phyloP scores from a whole-genome alignment of 23 red algal genomes.

The Gracilariopsis chorda region DNA sequence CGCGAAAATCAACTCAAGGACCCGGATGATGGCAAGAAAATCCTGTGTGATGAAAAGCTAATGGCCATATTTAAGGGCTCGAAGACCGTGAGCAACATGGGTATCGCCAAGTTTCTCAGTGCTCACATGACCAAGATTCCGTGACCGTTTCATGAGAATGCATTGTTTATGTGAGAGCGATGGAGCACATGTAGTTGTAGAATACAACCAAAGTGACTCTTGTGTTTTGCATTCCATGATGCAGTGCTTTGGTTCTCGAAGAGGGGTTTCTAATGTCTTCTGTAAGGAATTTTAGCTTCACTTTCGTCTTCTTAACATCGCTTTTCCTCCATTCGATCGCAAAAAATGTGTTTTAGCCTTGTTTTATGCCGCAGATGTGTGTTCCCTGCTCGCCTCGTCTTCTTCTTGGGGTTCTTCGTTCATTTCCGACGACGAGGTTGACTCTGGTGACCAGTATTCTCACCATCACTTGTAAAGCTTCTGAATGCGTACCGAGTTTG shows the following conservation, averaged over 20 bases:
- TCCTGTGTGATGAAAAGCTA: slow-evolving; percentile 89
- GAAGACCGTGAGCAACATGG: slow-evolving; percentile 65
- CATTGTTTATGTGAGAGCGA: no score
- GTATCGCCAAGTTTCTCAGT: slow-evolving; percentile 88
- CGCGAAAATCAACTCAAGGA: slow-evolving; percentile 78
- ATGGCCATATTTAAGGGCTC: slow-evolving; percentile 70
- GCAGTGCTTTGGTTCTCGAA: no score
- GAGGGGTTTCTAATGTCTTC: no score
- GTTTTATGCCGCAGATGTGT: slow-evolving; percentile 1
- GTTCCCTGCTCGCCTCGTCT: slow-evolving; percentile 9
- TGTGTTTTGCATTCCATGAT: no score
- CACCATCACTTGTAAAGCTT: slow-evolving; percentile 22
- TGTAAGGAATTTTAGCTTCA: neutral
- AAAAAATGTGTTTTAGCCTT: neutral
- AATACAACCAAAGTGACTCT: no score
- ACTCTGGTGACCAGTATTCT: neutral
- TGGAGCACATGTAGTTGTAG: no score
- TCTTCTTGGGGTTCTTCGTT: neutral
- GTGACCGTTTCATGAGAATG: no score
- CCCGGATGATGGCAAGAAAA: slow-evolving; percentile 67
- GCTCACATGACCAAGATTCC: slow-evolving; percentile 69
- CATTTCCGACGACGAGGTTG: slow-evolving; percentile 14
- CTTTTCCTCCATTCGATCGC: neutral
- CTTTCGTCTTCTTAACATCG: neutral
- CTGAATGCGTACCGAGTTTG: neutral